Conservation (phyloP, 1,139 yeast genomes). For the Nakaseomyces nivariensis region DNA sequence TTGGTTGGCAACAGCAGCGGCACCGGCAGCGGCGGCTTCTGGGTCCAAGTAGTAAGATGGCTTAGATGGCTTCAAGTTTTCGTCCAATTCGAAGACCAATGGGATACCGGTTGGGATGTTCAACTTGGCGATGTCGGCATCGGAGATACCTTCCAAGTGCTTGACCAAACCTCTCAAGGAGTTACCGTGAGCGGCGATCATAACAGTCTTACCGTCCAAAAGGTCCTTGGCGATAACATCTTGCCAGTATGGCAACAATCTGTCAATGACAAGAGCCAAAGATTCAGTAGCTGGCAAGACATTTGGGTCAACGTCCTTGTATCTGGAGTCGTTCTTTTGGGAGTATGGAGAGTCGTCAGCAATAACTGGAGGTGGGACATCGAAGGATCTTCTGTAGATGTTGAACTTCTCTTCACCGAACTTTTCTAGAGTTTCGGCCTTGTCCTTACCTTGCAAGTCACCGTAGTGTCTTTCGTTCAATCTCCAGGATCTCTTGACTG, state of each 20-base stretch:
- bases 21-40: conserved; percentile 99
- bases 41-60: conserved; percentile 96
- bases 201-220: conserved; percentile 77
- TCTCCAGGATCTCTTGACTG: conserved; percentile 95
- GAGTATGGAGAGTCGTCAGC: conserved; percentile 71
- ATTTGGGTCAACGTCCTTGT: conserved; percentile 70
- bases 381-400: conserved; percentile 97
- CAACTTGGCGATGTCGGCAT: conserved; percentile 83
- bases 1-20: conserved; percentile 98
- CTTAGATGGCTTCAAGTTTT: conserved; percentile 77
- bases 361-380: conserved; percentile 91
- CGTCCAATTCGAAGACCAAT: conserved; percentile 92
- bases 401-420: conserved; percentile 92
- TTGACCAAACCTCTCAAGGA: conserved; percentile 94
- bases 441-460: conserved; percentile 97
- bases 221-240: conserved; percentile 83
- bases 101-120: conserved; percentile 99
- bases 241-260: conserved; percentile 97
- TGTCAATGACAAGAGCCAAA: conserved; percentile 87
- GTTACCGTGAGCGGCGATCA: conserved; percentile 98
- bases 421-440: conserved; percentile 81
- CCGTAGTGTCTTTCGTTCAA: conserved; percentile 99
- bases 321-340: conserved; percentile 79
- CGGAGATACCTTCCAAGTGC: conserved; percentile 91
- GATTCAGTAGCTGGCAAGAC: conserved; percentile 93